Evolutionary conservation across 495 filamentous ascomycete species (phyloP).

Genomic region (Penicillium antarcticum): DNA sequence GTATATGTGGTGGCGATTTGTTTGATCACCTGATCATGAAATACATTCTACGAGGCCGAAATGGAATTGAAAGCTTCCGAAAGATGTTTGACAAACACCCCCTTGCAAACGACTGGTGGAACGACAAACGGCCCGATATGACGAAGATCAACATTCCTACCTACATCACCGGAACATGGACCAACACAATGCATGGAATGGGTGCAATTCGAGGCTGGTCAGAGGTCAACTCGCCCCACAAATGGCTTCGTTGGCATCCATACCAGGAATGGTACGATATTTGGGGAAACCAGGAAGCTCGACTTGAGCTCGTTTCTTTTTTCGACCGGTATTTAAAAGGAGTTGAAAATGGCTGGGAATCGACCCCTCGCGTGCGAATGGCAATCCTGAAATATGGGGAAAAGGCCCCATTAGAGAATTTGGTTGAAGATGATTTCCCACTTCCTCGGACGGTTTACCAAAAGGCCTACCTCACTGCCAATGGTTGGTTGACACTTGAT

Average conservation of each 20-base stretch:
- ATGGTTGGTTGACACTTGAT: background rate
- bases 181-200: conserved; percentile 1
- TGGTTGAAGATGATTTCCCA: conserved; percentile 13
- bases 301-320: conserved; percentile 17
- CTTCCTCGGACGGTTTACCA: conserved; percentile 10
- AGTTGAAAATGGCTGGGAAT: conserved; percentile 31
- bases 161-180: conserved; percentile 22
- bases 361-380: conserved; percentile 27
- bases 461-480: conserved; percentile 8
- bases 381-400: conserved; percentile 14
- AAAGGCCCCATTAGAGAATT: background rate
- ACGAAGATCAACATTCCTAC: conserved; percentile 18
- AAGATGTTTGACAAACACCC: conserved; percentile 15
- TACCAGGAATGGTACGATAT: conserved; percentile 22
- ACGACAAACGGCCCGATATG: conserved; percentile 18
- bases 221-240: background rate
- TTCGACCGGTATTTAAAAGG: conserved; percentile 31
- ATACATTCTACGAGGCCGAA: conserved; percentile 14
- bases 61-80: conserved; percentile 22
- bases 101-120: conserved; percentile 19
- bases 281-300: conserved; percentile 10
- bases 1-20: conserved; percentile 38
- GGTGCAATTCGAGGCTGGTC: background rate
- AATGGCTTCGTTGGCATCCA: conserved; percentile 11
- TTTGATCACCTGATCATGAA: conserved; percentile 8